Evolutionary conservation across 2,329 filamentous ascomycete genomes (phyloP), one percentile per base, ranked within the genome.

Genomic region (Bipolaris zeicola): DNA sequence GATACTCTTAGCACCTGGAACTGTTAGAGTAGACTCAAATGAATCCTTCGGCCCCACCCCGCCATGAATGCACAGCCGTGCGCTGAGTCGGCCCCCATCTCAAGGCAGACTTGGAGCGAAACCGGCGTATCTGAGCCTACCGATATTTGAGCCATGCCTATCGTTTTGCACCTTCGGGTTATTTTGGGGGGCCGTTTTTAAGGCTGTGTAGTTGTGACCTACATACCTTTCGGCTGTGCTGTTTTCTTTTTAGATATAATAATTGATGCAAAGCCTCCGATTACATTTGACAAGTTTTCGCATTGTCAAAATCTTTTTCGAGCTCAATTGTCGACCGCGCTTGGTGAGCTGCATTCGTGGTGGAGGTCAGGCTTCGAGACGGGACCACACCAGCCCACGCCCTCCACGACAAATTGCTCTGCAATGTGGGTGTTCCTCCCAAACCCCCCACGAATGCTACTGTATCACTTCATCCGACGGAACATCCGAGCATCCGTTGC

Each of bases 41-140:
- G 18, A n/a, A 2, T 11, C n/a, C 11, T 10, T 13, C 8, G 10
- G 33, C 22, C 44, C 33, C 20, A 16, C 18, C 14, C 13, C 18
- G 22, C 18, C 44, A 47, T 16, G 3, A n/a, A 8, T n/a, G 3
- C 14, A 20, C 6, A 20, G 6, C 11, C 28, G 24, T 37, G 31
- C 6, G 4, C 22, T 11, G 14, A 6, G 5, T 24, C 26, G 20
- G 33, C 41, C 36, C 36, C n/a, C 33, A 10, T 20, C 22, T 3
- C 31, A 50, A 50, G 47, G 52, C 46, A 28, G 13, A 42, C 39
- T 39, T 33, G n/a, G 46, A 47, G 52, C 47, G 36, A n/a, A 50
- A 16, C 31, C 28, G 4, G 6, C 16, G n/a, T 7, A 28, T 20
- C 6, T 44, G 1, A 5, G 16, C 28, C 3, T n/a, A 13, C 22